Evolutionary conservation across 108 stramenopile species (phyloP), one percentile per base, ranked within the genome.

Genomic region (Aurantiochytrium sp.): DNA sequence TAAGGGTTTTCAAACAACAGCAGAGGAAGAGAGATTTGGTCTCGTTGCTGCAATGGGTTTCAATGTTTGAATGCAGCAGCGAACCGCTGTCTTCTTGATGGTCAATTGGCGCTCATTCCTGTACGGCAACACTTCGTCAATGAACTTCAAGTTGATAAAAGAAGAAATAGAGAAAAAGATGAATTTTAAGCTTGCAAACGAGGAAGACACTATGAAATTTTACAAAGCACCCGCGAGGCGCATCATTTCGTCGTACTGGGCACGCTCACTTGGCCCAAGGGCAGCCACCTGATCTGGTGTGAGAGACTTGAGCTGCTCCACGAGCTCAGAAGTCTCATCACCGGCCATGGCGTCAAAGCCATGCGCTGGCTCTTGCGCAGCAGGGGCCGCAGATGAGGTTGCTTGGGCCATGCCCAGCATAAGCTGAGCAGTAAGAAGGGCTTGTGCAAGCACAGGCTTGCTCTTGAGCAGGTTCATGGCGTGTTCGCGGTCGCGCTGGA

Each of bases 401-500:
- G 60, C 60, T 21, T 83, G 73, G 5, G 73, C 73, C 73, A 83
- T 83, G 1, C 73, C 73, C 44, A 83, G 73, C 73, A 83, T 83
- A 10, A 83, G 49, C 49, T 83, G 73, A 5, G 73, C 73, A 8
- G 73, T 83, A 0, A 83, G 73, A 10, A 83, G 49, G 25, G 73
- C 73, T 51, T 83, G 73, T 5, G 73, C 73, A 1, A 83, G 49
- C 44, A 83, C 73, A 6, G 73, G 73, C 49, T 83, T 83, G 25
- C 49, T 83, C 73, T 51, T 83, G 44, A 83, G 73, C 44, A 83
- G 73, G 49, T 45, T 83, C 44, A 18, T 21, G 19, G 73, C 73
- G 49, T 83, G 73, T 21, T 83, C 73, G n/a, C 49, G 73, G 49
- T 83, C 73, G n/a, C 73, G 73, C 49, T 83, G 73, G 49, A 83